phyloP scores from a whole-genome alignment of 306 rosid genomes.

The Medicago truncatula region DNA sequence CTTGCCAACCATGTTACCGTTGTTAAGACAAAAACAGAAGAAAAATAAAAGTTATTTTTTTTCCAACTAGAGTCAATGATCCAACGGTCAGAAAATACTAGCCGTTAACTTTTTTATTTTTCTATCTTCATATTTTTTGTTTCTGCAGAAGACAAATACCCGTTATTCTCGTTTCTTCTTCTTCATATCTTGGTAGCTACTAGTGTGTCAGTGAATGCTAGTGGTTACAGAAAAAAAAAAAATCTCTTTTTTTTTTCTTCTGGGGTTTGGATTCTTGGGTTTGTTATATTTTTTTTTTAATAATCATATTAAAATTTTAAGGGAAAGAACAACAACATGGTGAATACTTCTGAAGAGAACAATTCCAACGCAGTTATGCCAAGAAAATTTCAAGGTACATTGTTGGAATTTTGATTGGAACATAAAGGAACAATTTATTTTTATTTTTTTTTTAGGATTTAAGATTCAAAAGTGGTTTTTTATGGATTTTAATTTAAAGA shows the following conservation, averaged over 20 bases:
- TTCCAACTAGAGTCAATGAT: conserved; percentile 42
- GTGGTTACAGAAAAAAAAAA: conserved; percentile 6
- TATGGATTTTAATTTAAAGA: conserved; percentile 10
- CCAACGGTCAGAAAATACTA: conserved; percentile 83
- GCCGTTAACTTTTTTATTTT: conserved; percentile 66
- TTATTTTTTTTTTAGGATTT: not conserved
- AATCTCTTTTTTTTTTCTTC: not conserved
- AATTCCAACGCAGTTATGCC: conserved; percentile 60
- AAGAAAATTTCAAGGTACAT: conserved; percentile 62
- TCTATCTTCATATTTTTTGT: conserved; percentile 41
- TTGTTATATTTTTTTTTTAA: conserved; percentile 4
- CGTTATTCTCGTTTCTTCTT: conserved; percentile 6
- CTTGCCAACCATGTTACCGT: conserved; percentile 7
- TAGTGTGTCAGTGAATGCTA: conserved; percentile 14
- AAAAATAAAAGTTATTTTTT: not conserved
- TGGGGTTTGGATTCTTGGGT: conserved; percentile 20
- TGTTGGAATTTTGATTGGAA: not conserved
- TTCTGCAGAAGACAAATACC: conserved; percentile 49
- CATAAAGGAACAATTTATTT: not conserved
- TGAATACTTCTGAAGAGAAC: conserved; percentile 65
- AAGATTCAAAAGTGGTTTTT: conserved; percentile 25
- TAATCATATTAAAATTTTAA: conserved; percentile 8
- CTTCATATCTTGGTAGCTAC: not conserved
- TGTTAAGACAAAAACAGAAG: conserved; percentile 3
- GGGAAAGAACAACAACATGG: conserved; percentile 46